Conservation (phyloP, 352 stramenopile genomes). For the Globisporangium heterothallicum region DNA sequence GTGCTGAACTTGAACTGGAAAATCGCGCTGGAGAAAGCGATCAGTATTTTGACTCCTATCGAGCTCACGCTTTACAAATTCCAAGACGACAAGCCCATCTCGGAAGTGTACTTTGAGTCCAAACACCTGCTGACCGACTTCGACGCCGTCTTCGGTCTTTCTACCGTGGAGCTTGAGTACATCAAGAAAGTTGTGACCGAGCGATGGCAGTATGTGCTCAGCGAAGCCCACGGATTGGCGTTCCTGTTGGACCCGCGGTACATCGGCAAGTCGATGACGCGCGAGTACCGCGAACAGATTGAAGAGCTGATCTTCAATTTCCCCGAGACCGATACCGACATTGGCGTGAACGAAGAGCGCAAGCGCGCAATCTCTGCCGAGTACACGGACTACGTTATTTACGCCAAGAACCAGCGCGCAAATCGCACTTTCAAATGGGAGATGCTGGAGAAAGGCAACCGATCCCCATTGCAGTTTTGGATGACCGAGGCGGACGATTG, state of each 20-base stretch:
- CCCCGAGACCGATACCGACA: constrained; percentile 58
- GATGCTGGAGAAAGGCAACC: constrained; percentile 77
- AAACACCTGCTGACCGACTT: constrained; percentile 77
- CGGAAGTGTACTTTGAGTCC: constrained; percentile 79
- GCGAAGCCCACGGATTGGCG: constrained; percentile 66
- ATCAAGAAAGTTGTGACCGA: constrained; percentile 81
- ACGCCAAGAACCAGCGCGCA: constrained; percentile 74
- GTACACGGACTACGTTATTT: constrained; percentile 77
- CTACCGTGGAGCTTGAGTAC: constrained; percentile 65
- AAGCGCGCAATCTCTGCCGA: constrained; percentile 64
- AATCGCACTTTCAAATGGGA: constrained; percentile 84
- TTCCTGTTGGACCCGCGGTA: constrained; percentile 75
- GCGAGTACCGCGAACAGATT: constrained; percentile 79
- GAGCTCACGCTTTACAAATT: constrained; percentile 83
- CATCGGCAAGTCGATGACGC: constrained; percentile 80
- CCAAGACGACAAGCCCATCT: constrained; percentile 76
- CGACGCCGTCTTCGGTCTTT: constrained; percentile 65
- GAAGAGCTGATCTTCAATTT: constrained; percentile 82
- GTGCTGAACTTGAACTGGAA: constrained; percentile 73
- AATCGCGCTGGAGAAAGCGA: constrained; percentile 71
- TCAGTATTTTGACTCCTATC: constrained; percentile 74
- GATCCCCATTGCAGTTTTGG: constrained; percentile 78
- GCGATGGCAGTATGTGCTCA: constrained; percentile 67
- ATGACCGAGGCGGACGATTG: constrained; percentile 70
- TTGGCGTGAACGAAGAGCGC: constrained; percentile 61